Evolutionary conservation across 352 stramenopile species (phyloP).

Genomic region (Peronospora destructor): DNA sequence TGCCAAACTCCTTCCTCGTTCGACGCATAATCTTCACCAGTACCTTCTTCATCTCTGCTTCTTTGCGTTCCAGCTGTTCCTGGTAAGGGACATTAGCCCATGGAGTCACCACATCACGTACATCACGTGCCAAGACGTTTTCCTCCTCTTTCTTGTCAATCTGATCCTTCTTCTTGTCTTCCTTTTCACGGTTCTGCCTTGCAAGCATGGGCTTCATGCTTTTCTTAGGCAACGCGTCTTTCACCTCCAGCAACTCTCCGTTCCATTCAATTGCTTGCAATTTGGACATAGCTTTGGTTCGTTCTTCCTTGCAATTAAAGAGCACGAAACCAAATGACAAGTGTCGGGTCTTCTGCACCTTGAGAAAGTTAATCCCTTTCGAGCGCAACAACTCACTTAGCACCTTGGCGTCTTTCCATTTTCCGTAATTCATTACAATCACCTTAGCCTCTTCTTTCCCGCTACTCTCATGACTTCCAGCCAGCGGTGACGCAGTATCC

Average conservation of each 20-base stretch:
- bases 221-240: slow-evolving; percentile 61
- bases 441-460: slow-evolving; percentile 64
- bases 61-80: slow-evolving; percentile 79
- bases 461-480: slow-evolving; percentile 3
- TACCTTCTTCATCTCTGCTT: slow-evolving; percentile 87
- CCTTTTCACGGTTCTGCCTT: slow-evolving; percentile 7
- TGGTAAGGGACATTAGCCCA: slow-evolving; percentile 74
- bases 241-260: slow-evolving; percentile 66
- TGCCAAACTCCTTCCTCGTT: slow-evolving; percentile 77
- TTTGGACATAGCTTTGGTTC: slow-evolving; percentile 42
- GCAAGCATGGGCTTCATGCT: slow-evolving; percentile 34
- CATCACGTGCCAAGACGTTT: slow-evolving; percentile 33
- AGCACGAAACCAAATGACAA: slow-evolving; percentile 77
- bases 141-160: slow-evolving; percentile 12
- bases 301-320: slow-evolving; percentile 52
- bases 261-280: slow-evolving; percentile 57
- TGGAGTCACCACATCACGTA: slow-evolving; percentile 73
- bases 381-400: slow-evolving; percentile 48
- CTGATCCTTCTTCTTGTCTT: slow-evolving; percentile 4
- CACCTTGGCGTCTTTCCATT: slow-evolving; percentile 73
- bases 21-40: slow-evolving; percentile 81
- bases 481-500: not conserved
- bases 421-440: slow-evolving; percentile 86
- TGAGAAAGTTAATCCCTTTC: slow-evolving; percentile 49
- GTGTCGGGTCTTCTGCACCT: slow-evolving; percentile 73